A percentile compares a stretch with the other conserved stretches of the same genome.
These are phyloP conservation scores for Phytophthora chlamydospora DNA, from an alignment of 352 stramenopile species.

Conservation along the genomic window DNA sequence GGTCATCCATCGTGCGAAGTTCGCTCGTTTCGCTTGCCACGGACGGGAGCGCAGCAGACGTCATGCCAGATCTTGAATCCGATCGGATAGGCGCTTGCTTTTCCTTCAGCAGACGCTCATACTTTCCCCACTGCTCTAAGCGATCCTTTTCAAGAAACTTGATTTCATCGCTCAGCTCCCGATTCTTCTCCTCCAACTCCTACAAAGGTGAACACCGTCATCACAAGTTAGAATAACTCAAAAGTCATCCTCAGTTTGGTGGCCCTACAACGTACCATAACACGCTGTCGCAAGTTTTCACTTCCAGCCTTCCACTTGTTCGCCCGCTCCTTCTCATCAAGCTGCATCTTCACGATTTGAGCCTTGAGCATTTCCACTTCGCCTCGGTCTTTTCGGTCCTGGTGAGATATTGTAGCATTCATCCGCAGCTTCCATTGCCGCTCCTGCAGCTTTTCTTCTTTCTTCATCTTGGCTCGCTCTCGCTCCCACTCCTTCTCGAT, in stretches of 20 bases:
- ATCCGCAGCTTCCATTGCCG: slow-evolving; percentile 76
- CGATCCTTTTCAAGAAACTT: slow-evolving; percentile 82
- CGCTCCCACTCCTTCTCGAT: slow-evolving; percentile 77
- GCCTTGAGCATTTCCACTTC: slow-evolving; percentile 83
- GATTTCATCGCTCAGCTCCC: slow-evolving; percentile 72
- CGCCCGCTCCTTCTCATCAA: slow-evolving; percentile 64
- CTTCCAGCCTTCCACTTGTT: slow-evolving; percentile 72
- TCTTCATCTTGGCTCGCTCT: slow-evolving; percentile 78
- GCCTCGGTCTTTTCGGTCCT: slow-evolving; percentile 62
- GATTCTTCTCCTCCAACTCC: slow-evolving; percentile 82
- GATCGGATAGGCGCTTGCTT: slow-evolving; percentile 30
- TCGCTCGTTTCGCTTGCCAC: slow-evolving; percentile 13
- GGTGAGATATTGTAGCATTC: slow-evolving; percentile 55
- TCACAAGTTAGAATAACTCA: slow-evolving; percentile 4
- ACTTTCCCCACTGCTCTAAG: slow-evolving; percentile 77
- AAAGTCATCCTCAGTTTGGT: not conserved
- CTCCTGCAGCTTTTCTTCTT: slow-evolving; percentile 69
- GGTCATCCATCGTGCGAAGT: slow-evolving; percentile 41
- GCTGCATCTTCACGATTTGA: slow-evolving; percentile 82
- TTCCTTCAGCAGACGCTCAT: slow-evolving; percentile 61
- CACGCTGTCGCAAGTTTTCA: slow-evolving; percentile 68
- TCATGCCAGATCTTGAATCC: slow-evolving; percentile 4
- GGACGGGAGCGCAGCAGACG: slow-evolving; percentile 5
- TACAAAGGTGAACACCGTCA: slow-evolving; percentile 22
- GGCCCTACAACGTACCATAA: slow-evolving; percentile 45